Percentiles rank a stretch among this genome's conserved stretches.
Evolutionary conservation across 108 stramenopile genomes (phyloP).

Genomic region (Pseudonitzschia multistriata): DNA sequence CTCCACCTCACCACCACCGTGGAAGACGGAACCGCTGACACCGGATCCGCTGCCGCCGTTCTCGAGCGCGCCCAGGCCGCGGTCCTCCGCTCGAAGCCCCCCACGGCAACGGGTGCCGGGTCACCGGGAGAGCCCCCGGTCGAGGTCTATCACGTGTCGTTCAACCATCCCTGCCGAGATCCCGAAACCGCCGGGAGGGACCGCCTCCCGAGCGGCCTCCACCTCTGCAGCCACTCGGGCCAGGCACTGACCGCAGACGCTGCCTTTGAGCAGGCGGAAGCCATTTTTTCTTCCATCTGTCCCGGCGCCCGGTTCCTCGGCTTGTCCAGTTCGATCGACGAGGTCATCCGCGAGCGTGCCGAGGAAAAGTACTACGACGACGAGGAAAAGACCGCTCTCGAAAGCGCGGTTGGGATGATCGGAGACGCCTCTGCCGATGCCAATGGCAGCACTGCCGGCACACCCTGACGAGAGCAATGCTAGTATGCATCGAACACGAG

Average conservation of each 20-base stretch:
- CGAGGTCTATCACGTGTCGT: slow-evolving; percentile 45
- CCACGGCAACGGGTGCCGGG: neutral
- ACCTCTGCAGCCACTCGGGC: slow-evolving; percentile 42
- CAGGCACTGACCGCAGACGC: slow-evolving; percentile 58
- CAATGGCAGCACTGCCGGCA: neutral
- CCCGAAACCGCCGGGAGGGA: neutral
- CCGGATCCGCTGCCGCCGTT: slow-evolving; percentile 12
- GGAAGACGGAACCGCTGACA: neutral
- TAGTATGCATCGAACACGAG: too few species aligned
- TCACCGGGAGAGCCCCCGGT: slow-evolving; percentile 15
- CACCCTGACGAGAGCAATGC: too few species aligned
- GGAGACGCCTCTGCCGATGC: neutral
- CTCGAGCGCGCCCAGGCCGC: slow-evolving; percentile 30
- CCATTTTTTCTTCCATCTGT: slow-evolving; percentile 69
- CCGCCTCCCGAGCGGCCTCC: slow-evolving; percentile 35
- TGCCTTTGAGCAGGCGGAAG: slow-evolving; percentile 71
- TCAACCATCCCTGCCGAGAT: slow-evolving; percentile 22
- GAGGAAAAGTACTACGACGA: slow-evolving; percentile 56
- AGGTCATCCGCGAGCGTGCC: slow-evolving; percentile 56
- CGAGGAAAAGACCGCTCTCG: slow-evolving; percentile 61
- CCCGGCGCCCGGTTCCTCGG: slow-evolving; percentile 64
- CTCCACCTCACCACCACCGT: slow-evolving; percentile 69
- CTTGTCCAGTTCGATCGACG: slow-evolving; percentile 44
- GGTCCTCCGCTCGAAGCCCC: slow-evolving; percentile 18
- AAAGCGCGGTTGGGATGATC: slow-evolving; percentile 72